Conservation (phyloP, 345 rosid genomes). For the Fremontodendron californicum region DNA sequence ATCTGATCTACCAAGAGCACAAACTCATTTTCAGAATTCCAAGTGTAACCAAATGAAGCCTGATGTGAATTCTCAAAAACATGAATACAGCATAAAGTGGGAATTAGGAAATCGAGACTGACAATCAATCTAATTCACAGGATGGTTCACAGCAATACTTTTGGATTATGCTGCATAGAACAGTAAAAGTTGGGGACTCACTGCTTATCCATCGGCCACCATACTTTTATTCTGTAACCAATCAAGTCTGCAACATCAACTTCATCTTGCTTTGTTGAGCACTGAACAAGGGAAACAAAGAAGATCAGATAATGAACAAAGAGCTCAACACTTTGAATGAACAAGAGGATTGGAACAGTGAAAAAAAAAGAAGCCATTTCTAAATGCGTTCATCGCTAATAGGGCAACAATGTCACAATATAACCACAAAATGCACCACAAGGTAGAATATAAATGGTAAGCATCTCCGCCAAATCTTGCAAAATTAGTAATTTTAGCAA, state of each 20-base stretch:
- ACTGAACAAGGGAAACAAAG: too few relatives aligned
- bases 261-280: slow-evolving; percentile 45
- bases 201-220: slow-evolving; percentile 99
- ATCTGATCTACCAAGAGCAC: not conserved
- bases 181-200: slow-evolving; percentile 33
- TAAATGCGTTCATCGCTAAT: not conserved
- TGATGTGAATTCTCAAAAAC: not conserved
- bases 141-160: not conserved
- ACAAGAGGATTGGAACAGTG: not conserved
- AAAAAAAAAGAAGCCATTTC: not conserved
- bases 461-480: not conserved
- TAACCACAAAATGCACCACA: not conserved
- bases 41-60: not conserved
- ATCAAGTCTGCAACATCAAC: slow-evolving; percentile 59
- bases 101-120: not conserved
- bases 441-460: not conserved
- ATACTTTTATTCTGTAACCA: slow-evolving; percentile 79
- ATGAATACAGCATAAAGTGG: not conserved
- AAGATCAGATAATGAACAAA: slow-evolving; percentile 12
- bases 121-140: not conserved
- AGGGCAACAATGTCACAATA: not conserved
- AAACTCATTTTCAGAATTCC: not conserved
- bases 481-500: too few relatives aligned
- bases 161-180: not conserved
- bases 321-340: not conserved